Conservation (phyloP, 2,329 filamentous ascomycete genomes). For the Penicillium nordicum region DNA sequence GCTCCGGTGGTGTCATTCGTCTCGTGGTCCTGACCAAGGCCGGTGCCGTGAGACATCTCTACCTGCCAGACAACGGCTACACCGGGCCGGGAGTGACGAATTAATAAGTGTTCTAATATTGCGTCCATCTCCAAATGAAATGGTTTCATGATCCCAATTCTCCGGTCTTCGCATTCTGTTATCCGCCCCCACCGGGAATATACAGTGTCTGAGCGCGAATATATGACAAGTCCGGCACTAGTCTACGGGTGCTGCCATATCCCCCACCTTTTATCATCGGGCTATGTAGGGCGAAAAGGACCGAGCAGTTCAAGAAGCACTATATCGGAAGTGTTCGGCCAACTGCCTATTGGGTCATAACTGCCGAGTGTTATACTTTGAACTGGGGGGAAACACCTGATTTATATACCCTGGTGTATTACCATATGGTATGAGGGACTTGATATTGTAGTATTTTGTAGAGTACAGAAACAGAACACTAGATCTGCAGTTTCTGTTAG, state of each 20-base stretch:
- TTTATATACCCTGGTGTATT: conserved; percentile 8
- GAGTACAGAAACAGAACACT: neutral
- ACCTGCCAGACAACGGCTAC: conserved; percentile 90
- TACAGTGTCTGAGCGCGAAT: neutral
- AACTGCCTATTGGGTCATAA: neutral
- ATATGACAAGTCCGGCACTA: neutral
- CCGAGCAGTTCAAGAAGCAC: neutral
- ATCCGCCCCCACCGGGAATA: neutral
- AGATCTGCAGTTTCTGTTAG: neutral
- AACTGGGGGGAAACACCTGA: neutral
- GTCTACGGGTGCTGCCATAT: neutral
- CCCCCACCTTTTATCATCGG: neutral
- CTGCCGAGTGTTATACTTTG: neutral
- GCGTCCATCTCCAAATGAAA: conserved; percentile 15
- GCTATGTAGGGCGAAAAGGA: neutral
- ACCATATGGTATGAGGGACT: conserved; percentile 3
- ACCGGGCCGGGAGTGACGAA: conserved; percentile 61
- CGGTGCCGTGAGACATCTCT: conserved; percentile 89
- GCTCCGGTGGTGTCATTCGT: conserved; percentile 94
- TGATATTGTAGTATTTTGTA: neutral
- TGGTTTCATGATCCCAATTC: conserved; percentile 12
- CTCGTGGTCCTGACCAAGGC: conserved; percentile 93
- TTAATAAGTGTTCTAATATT: conserved; percentile 28
- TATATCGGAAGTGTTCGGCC: neutral
- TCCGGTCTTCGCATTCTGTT: neutral